phyloP scores from a whole-genome alignment of 2,329 filamentous ascomycete genomes.

The Penicillium nordicum region DNA sequence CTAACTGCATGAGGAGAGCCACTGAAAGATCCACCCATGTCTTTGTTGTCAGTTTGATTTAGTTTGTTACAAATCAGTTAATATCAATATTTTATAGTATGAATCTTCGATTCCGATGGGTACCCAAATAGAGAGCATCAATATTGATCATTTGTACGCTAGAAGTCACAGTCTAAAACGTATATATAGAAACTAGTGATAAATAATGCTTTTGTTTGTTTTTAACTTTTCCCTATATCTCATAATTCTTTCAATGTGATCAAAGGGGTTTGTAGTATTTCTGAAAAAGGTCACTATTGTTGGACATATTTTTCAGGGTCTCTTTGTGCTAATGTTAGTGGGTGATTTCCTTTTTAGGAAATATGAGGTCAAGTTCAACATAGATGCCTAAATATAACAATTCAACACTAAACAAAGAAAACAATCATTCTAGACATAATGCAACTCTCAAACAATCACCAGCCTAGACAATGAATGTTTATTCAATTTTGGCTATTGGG shows the following conservation, averaged over 20 bases:
- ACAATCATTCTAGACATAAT: background rate
- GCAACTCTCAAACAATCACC: background rate
- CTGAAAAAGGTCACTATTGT: background rate
- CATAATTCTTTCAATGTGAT: background rate
- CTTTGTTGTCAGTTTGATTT: background rate
- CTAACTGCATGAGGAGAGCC: too few species aligned
- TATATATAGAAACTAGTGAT: background rate
- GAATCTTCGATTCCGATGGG: too few species aligned
- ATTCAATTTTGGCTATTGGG: background rate
- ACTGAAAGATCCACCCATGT: background rate
- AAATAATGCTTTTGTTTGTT: background rate
- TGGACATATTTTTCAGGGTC: too few species aligned
- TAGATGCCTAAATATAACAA: background rate
- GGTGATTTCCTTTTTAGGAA: background rate
- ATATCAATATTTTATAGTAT: background rate
- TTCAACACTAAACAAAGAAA: background rate
- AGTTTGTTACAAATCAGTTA: background rate
- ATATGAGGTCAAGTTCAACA: too few species aligned
- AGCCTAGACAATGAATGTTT: background rate
- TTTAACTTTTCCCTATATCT: background rate
- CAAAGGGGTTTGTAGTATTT: background rate
- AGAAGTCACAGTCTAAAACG: too few species aligned
- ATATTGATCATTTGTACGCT: background rate
- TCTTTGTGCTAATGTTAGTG: background rate
- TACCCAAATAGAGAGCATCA: too few species aligned